phyloP scores from a whole-genome alignment of 495 filamentous ascomycete genomes.

The Neurospora sp. region DNA sequence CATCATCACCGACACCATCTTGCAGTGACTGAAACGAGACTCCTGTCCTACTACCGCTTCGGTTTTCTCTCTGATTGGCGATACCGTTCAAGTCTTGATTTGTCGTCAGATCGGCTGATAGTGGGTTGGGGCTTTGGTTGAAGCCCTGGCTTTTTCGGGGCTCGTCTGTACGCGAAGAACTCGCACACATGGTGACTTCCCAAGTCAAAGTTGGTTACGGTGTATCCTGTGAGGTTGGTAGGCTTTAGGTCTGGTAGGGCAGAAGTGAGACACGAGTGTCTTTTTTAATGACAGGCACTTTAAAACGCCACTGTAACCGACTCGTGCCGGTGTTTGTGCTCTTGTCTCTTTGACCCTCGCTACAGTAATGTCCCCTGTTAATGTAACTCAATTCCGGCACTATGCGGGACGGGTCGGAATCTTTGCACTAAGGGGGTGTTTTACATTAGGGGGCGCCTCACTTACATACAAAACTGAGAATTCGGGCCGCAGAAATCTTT shows the following conservation, averaged over 20 bases:
- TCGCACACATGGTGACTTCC: conserved; percentile 37
- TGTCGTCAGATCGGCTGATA: conserved; percentile 47
- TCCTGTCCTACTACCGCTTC: not conserved
- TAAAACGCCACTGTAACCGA: not conserved
- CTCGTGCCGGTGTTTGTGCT: not conserved
- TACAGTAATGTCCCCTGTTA: too few species aligned
- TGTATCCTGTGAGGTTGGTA: not conserved
- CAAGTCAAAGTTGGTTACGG: not conserved
- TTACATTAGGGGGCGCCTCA: not conserved
- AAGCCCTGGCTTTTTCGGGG: conserved; percentile 37
- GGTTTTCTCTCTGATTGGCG: conserved; percentile 36
- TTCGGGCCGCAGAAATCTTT: too few species aligned
- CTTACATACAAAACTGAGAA: too few species aligned
- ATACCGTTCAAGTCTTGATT: conserved; percentile 49
- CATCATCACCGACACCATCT: not conserved
- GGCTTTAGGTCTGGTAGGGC: not conserved
- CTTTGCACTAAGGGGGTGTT: too few species aligned
- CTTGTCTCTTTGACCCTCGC: not conserved
- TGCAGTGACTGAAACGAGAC: not conserved
- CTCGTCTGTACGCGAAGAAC: conserved; percentile 45
- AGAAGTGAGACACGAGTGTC: not conserved
- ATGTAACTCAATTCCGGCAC: too few species aligned
- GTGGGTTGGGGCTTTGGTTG: conserved; percentile 48
- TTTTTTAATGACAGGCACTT: not conserved
- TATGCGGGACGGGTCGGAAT: too few species aligned